phyloP scores from a whole-genome alignment of 2,329 filamentous ascomycete species.

The Calonectria pseudoreteaudii region DNA sequence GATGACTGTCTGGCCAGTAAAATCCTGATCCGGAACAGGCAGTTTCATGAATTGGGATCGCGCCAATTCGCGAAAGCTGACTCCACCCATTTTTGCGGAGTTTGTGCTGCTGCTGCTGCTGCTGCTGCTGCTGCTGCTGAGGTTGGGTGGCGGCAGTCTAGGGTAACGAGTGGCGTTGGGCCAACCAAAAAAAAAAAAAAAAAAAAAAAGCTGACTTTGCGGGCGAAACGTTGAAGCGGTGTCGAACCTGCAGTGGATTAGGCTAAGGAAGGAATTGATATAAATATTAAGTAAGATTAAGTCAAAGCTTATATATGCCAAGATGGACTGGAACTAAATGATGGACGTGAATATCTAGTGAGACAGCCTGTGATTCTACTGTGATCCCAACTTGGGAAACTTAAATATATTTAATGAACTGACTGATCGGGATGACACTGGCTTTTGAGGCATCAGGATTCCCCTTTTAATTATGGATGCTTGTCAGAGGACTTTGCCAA shows the following conservation, averaged over 20 bases:
- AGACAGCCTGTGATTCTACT: not conserved
- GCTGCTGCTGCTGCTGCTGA: not conserved
- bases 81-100: not conserved
- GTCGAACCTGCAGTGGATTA: not conserved
- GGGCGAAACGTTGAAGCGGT: not conserved
- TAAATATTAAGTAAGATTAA: conserved; percentile 10
- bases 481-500: not conserved
- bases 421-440: not conserved
- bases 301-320: conserved; percentile 4
- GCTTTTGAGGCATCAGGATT: not conserved
- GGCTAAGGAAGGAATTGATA: conserved; percentile 2
- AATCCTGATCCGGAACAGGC: not conserved
- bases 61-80: not conserved
- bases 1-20: not conserved
- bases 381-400: not conserved
- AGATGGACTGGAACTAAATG: not conserved
- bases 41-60: not conserved
- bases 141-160: not conserved
- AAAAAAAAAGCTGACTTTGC: not conserved
- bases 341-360: not conserved
- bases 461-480: not conserved
- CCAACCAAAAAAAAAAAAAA: not conserved
- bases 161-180: not conserved
- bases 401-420: conserved; percentile 4
- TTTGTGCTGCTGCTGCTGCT: not conserved